Conservation (phyloP, 768 basidiomycete species). For the Naganishia randhawae region DNA sequence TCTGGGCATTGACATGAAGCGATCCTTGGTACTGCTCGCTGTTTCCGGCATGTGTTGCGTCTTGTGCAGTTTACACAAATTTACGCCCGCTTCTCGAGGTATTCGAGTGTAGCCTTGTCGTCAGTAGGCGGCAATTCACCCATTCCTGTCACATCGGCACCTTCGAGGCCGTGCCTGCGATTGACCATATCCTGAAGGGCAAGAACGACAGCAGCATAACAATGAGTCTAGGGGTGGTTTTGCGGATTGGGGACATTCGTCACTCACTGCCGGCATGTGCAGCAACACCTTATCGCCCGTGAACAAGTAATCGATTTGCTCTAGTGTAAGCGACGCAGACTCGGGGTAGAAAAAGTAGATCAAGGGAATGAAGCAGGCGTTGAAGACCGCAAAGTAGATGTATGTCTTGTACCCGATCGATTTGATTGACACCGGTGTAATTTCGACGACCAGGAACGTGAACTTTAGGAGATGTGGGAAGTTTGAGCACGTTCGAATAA, state of each 20-base stretch:
- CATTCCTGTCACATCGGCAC: background rate
- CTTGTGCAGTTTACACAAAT: background rate
- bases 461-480: constrained; percentile 25
- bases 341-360: constrained; percentile 50
- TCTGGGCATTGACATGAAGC: background rate
- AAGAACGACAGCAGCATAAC: background rate
- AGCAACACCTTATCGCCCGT: constrained; percentile 33
- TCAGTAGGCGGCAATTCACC: background rate
- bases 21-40: background rate
- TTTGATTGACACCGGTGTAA: constrained; percentile 49
- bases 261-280: constrained; percentile 9
- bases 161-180: constrained; percentile 7
- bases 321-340: constrained; percentile 48
- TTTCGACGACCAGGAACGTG: constrained; percentile 54
- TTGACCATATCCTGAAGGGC: background rate
- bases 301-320: constrained; percentile 54
- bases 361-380: constrained; percentile 49
- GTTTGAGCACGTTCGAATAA: background rate
- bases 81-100: background rate
- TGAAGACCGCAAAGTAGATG: constrained; percentile 49
- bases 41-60: background rate
- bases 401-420: constrained; percentile 50
- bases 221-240: background rate
- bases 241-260: background rate
- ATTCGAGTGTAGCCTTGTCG: constrained; percentile 6